Percentiles rank a stretch among this genome's conserved stretches.
Conservation (phyloP, 805 yeast species). For the Kluyveromyces nonfermentans region DNA sequence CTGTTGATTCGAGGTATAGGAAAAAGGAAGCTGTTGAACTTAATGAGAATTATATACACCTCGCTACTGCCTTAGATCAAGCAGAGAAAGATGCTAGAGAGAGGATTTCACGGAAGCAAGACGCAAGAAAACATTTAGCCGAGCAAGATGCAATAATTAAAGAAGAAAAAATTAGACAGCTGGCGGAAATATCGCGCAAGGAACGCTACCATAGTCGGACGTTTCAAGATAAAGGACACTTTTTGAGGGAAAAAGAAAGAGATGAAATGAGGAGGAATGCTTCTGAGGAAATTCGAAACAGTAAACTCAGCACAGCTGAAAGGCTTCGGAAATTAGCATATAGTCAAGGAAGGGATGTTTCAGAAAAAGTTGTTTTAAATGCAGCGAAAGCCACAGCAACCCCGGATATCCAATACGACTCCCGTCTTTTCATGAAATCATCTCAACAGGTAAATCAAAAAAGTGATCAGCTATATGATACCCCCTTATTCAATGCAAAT, state of each 20-base stretch:
- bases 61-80: slow-evolving; percentile 61
- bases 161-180: slow-evolving; percentile 40
- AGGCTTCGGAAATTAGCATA: slow-evolving; percentile 35
- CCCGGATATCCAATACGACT: slow-evolving; percentile 44
- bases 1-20: slow-evolving; percentile 36
- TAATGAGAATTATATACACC: slow-evolving; percentile 47
- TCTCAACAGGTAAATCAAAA: slow-evolving; percentile 24
- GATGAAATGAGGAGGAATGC: slow-evolving; percentile 38
- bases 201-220: slow-evolving; percentile 18
- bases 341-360: slow-evolving; percentile 41
- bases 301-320: slow-evolving; percentile 37
- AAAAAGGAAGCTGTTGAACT: slow-evolving; percentile 32
- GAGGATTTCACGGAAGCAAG: slow-evolving; percentile 43
- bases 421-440: slow-evolving; percentile 45
- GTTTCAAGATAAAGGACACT: slow-evolving; percentile 5
- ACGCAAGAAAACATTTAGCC: slow-evolving; percentile 39
- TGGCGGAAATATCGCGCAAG: slow-evolving; percentile 42
- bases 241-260: slow-evolving; percentile 31
- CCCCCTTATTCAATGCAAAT: slow-evolving; percentile 48
- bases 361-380: slow-evolving; percentile 47
- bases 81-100: slow-evolving; percentile 58
- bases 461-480: slow-evolving; percentile 48
- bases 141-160: slow-evolving; percentile 41
- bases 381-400: slow-evolving; percentile 33
- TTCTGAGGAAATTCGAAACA: slow-evolving; percentile 37